Conservation (phyloP, 306 rosid genomes). For the Macrotyloma uniflorum region DNA sequence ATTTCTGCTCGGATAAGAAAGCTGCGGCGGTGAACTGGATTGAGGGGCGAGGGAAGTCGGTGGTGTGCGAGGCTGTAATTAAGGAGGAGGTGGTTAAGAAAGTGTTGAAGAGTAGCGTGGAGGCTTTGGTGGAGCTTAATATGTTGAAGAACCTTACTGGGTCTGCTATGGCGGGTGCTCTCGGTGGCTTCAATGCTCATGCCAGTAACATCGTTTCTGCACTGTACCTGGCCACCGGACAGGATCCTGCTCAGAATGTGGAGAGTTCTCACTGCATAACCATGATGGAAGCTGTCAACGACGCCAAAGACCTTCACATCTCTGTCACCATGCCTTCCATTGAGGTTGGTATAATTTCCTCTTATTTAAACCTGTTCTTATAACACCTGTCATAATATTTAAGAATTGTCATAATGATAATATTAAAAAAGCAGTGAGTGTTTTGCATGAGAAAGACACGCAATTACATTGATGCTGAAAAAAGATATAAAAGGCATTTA, state of each 20-base stretch:
- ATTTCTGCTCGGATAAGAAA: slow-evolving; percentile 94
- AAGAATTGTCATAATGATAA: no score
- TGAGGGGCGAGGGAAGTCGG: slow-evolving; percentile 89
- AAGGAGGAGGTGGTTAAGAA: slow-evolving; percentile 77
- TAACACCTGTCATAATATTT: no score
- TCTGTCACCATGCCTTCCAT: slow-evolving; percentile 95
- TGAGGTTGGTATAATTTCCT: no score
- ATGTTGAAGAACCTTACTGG: slow-evolving; percentile 94
- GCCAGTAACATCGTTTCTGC: slow-evolving; percentile 92
- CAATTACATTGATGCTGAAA: neutral
- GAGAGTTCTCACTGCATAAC: slow-evolving; percentile 96
- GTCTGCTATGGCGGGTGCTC: slow-evolving; percentile 90
- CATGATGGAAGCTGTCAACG: slow-evolving; percentile 86
- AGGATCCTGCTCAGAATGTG: slow-evolving; percentile 93
- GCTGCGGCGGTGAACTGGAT: slow-evolving; percentile 94
- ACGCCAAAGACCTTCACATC: slow-evolving; percentile 80
- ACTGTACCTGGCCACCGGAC: slow-evolving; percentile 86
- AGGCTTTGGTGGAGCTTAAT: slow-evolving; percentile 79
- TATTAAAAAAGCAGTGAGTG: no score
- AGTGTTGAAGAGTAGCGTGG: slow-evolving; percentile 82
- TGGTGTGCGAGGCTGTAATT: slow-evolving; percentile 84
- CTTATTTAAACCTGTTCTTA: no score
- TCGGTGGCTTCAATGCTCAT: slow-evolving; percentile 96
- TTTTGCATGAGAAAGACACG: neutral
- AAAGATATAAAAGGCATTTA: no score